Percentiles rank a stretch among this genome's conserved stretches.
Conservation (phyloP, 495 filamentous ascomycete species). For the Penicillium samsonianum region DNA sequence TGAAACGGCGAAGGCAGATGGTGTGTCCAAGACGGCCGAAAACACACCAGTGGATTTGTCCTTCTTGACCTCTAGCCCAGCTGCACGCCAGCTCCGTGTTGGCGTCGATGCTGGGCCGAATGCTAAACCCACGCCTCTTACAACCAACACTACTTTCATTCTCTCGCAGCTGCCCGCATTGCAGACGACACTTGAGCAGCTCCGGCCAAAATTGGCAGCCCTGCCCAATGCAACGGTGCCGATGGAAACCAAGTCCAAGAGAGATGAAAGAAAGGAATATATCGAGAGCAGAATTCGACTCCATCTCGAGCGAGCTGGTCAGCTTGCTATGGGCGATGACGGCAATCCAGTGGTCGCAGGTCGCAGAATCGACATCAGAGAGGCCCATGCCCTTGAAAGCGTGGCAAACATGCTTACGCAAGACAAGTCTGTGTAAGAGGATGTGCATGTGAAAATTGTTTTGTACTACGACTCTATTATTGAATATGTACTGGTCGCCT, state of each 20-base stretch:
- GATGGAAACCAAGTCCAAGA: conserved; percentile 39
- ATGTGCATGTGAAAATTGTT: conserved; percentile 1
- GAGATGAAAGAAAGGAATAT: conserved; percentile 67
- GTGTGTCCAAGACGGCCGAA: conserved; percentile 16
- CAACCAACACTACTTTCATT: conserved; percentile 76
- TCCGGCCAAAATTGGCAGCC: conserved; percentile 61
- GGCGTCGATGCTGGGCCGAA: conserved; percentile 40
- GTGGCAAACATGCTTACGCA: conserved; percentile 48
- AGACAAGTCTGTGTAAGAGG: conserved; percentile 22
- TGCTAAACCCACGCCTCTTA: conserved; percentile 51
- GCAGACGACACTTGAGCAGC: conserved; percentile 59
- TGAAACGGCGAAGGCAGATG: conserved; percentile 30
- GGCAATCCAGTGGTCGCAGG: conserved; percentile 42
- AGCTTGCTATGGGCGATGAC: conserved; percentile 41
- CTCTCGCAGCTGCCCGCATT: conserved; percentile 80
- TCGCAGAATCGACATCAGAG: conserved; percentile 43
- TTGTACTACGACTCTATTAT: conserved; percentile 20
- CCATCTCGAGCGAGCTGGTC: conserved; percentile 48
- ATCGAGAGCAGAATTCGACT: conserved; percentile 66
- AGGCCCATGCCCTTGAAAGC: conserved; percentile 49
- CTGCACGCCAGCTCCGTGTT: conserved; percentile 49
- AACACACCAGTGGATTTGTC: conserved; percentile 45
- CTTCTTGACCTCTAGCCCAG: conserved; percentile 53
- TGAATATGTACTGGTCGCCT: conserved; percentile 5
- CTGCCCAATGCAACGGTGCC: conserved; percentile 42